Evolutionary conservation across 352 stramenopile species (phyloP).

Genomic region (Phytophthora sansomeana): DNA sequence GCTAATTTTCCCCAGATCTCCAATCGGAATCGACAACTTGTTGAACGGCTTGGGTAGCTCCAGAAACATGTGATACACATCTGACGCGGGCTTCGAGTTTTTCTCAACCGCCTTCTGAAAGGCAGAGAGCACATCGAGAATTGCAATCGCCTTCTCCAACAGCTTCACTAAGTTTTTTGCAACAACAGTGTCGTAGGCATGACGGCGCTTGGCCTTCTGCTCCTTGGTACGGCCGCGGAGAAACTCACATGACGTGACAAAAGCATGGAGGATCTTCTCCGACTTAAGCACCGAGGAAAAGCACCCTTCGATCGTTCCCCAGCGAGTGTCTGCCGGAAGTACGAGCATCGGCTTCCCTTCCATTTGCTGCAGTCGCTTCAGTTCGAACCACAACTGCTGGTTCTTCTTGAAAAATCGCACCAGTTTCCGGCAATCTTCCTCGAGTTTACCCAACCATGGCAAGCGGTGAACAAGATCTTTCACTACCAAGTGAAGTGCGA

Average conservation of each 20-base stretch:
- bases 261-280: neutral
- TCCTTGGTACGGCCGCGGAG: neutral
- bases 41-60: slow-evolving; percentile 3
- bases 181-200: neutral
- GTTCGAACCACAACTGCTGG: slow-evolving; percentile 16
- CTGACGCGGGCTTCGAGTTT: slow-evolving; percentile 4
- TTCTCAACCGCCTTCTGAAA: slow-evolving; percentile 17
- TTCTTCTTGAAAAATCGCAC: slow-evolving; percentile 15
- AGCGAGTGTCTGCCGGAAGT: slow-evolving; percentile 8
- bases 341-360: neutral
- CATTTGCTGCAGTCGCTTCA: neutral
- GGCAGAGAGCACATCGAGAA: neutral
- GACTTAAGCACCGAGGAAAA: neutral
- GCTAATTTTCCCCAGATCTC: neutral
- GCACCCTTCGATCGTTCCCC: slow-evolving; percentile 7
- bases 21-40: neutral
- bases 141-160: neutral
- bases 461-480: neutral
- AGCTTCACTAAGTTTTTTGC: slow-evolving; percentile 1
- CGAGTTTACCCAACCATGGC: neutral
- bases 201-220: slow-evolving; percentile 9
- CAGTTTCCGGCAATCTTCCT: neutral
- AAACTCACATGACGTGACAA: slow-evolving; percentile 5
- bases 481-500: slow-evolving; percentile 6
- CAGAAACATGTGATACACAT: slow-evolving; percentile 24